Conservation (phyloP, 257 asterid species). For the Solanum sparsipilum region DNA sequence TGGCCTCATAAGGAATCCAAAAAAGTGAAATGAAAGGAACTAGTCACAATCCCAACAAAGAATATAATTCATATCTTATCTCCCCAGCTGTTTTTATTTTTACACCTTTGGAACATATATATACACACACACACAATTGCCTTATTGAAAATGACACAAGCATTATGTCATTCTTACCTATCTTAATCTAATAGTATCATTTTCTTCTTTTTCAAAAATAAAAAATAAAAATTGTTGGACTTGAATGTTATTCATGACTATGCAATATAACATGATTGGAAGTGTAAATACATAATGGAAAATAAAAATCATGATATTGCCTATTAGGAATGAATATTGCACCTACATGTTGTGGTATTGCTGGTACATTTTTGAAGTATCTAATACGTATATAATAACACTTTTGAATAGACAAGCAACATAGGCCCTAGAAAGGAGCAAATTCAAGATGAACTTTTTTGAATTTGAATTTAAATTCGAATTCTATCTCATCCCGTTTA, state of each 20-base stretch:
- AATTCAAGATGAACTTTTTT: neutral
- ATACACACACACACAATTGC: neutral
- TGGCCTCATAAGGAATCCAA: slow-evolving; percentile 49
- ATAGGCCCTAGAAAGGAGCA: no score
- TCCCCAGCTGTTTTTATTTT: slow-evolving; percentile 1
- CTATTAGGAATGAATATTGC: neutral
- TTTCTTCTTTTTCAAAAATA: neutral
- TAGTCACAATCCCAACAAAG: slow-evolving; percentile 46
- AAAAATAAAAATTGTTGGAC: neutral
- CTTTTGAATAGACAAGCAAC: no score
- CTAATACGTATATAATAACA: neutral
- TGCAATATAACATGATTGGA: neutral
- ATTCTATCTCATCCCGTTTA: neutral
- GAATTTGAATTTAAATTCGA: neutral
- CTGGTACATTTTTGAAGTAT: neutral
- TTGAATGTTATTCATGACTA: neutral
- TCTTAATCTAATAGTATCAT: neutral
- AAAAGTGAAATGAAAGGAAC: slow-evolving; percentile 46
- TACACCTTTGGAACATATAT: neutral
- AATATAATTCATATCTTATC: slow-evolving; percentile 27
- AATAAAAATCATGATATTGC: neutral
- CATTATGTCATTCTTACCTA: slow-evolving; percentile 24
- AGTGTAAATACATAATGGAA: neutral
- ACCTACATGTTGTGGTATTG: neutral
- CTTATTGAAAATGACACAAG: slow-evolving; percentile 19